Evolutionary conservation across 495 filamentous ascomycete genomes (phyloP).

Genomic region (Aspergillus egyptiacus): DNA sequence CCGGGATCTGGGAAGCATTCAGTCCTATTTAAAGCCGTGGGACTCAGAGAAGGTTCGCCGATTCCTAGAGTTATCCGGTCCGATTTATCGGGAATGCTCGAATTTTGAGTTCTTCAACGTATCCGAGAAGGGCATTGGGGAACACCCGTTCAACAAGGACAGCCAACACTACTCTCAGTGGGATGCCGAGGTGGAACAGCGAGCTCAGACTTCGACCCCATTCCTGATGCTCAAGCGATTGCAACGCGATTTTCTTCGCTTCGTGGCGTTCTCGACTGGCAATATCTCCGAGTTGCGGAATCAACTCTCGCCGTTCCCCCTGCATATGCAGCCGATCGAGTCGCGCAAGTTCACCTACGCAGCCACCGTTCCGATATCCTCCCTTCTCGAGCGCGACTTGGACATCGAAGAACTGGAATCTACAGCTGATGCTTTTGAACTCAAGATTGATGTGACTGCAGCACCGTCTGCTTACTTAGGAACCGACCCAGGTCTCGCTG

Average conservation of each 20-base stretch:
- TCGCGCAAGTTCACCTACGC: conserved; percentile 57
- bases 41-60: conserved; percentile 50
- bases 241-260: conserved; percentile 64
- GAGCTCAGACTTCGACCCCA: conserved; percentile 36
- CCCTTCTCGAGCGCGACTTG: conserved; percentile 46
- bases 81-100: conserved; percentile 56
- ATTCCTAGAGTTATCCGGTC: conserved; percentile 47
- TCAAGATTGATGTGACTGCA: conserved; percentile 51
- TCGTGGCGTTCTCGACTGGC: conserved; percentile 59
- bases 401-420: conserved; percentile 63
- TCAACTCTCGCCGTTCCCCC: conserved; percentile 61
- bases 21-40: conserved; percentile 52
- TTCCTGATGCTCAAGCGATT: conserved; percentile 62
- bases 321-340: conserved; percentile 59
- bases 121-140: conserved; percentile 25
- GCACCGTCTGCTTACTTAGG: conserved; percentile 23
- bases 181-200: conserved; percentile 34
- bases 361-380: conserved; percentile 54
- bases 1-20: conserved; percentile 59
- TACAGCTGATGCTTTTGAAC: conserved; percentile 60
- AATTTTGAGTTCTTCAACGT: conserved; percentile 77
- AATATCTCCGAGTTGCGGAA: conserved; percentile 45
- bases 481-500: conserved; percentile 32
- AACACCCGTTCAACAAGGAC: conserved; percentile 21
- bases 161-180: conserved; percentile 26